Percentiles rank a stretch among this genome's conserved stretches.
Evolutionary conservation across 176 grass and related monocot genomes (phyloP).

Genomic region (Triticum timopheevii): DNA sequence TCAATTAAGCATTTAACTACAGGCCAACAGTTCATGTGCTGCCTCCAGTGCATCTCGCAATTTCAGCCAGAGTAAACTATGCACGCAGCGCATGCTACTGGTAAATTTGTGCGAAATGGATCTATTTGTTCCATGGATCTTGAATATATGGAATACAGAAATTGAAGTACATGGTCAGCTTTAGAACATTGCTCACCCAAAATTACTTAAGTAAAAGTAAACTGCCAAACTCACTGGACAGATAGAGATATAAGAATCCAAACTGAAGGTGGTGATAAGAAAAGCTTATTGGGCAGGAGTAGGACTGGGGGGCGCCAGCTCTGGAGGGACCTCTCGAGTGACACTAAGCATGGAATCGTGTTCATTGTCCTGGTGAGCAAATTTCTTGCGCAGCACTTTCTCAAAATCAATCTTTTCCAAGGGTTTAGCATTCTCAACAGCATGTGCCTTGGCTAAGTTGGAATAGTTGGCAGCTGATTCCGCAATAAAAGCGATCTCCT

Average conservation of each 20-base stretch:
- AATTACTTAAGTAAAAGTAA: slow-evolving; percentile 71
- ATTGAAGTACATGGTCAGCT: slow-evolving; percentile 58
- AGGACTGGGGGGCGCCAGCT: slow-evolving; percentile 51
- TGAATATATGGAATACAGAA: slow-evolving; percentile 43
- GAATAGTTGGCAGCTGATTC: slow-evolving; percentile 81
- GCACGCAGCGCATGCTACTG: neutral
- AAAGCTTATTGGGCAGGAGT: slow-evolving; percentile 54
- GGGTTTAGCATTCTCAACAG: slow-evolving; percentile 72
- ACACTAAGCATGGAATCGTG: slow-evolving; percentile 60
- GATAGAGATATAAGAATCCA: neutral
- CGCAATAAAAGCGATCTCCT: slow-evolving; percentile 72
- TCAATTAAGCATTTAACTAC: neutral
- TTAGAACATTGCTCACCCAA: slow-evolving; percentile 58
- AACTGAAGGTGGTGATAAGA: neutral
- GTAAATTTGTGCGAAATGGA: neutral
- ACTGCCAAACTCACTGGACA: slow-evolving; percentile 30
- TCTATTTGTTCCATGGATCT: slow-evolving; percentile 34
- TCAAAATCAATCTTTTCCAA: slow-evolving; percentile 77
- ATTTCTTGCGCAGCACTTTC: slow-evolving; percentile 77
- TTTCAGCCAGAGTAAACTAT: neutral
- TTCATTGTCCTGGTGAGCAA: slow-evolving; percentile 56
- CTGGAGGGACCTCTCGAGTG: slow-evolving; percentile 49
- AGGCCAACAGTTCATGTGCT: neutral
- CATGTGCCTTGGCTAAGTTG: slow-evolving; percentile 67
- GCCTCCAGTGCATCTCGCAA: neutral